Percentiles rank a stretch among this genome's conserved stretches.
These are phyloP conservation scores for Sinapis alba DNA, from an alignment of 441 rosid species.

Conservation along the genomic window DNA sequence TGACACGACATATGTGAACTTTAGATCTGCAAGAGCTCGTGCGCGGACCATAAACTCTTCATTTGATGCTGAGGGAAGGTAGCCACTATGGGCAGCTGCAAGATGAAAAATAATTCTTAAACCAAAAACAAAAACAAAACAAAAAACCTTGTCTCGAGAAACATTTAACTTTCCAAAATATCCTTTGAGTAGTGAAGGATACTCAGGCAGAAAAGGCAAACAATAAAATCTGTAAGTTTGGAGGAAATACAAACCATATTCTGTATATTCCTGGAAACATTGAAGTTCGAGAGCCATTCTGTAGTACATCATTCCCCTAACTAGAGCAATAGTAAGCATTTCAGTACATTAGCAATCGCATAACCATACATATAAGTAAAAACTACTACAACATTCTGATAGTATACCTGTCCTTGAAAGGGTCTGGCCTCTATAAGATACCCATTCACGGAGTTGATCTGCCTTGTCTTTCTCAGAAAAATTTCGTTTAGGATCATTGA, in stretches of 20 bases:
- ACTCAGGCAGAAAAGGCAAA: conserved; percentile 15
- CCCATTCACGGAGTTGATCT: conserved; percentile 74
- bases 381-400: conserved; percentile 16
- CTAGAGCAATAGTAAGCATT: conserved; percentile 46
- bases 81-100: conserved; percentile 49
- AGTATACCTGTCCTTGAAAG: conserved; percentile 89
- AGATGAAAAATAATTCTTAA: conserved; percentile 28
- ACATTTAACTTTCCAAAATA: conserved; percentile 5
- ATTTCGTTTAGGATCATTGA: conserved; percentile 37
- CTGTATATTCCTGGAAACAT: conserved; percentile 66
- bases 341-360: conserved; percentile 13
- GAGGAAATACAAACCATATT: conserved; percentile 55
- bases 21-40: conserved; percentile 76
- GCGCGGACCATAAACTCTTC: conserved; percentile 44
- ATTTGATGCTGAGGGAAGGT: conserved; percentile 38
- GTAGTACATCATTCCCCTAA: conserved; percentile 98
- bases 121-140: conserved; percentile 20
- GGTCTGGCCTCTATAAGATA: conserved; percentile 91
- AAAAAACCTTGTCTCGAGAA: conserved; percentile 14
- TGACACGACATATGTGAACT: conserved; percentile 94
- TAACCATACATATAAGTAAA: conserved; percentile 10
- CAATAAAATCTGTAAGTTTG: background rate
- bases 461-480: conserved; percentile 34
- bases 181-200: conserved; percentile 2
- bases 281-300: conserved; percentile 78